Evolutionary conservation across 805 yeast genomes (phyloP).

Genomic region (Brettanomyces naardenensis): DNA sequence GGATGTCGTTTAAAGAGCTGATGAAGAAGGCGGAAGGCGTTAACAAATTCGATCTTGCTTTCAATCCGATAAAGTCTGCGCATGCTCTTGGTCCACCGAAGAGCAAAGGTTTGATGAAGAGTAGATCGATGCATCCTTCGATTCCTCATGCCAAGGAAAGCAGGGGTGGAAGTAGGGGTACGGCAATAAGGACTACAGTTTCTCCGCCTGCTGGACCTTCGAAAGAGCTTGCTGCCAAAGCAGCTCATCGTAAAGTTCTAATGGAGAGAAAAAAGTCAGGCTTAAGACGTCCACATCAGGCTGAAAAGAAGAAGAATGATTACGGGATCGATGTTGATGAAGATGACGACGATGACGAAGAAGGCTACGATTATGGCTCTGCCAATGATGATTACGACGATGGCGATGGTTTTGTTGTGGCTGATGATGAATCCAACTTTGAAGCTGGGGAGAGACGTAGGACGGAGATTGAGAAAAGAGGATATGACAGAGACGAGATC

Average conservation of each 20-base stretch:
- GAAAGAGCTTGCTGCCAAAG: not conserved
- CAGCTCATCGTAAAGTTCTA: not conserved
- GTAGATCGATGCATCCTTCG: constrained; percentile 7
- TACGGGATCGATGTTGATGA: constrained; percentile 26
- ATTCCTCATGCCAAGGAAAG: not conserved
- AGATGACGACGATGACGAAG: constrained; percentile 18
- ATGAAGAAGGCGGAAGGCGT: constrained; percentile 62
- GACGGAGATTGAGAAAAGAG: constrained; percentile 27
- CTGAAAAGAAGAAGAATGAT: constrained; percentile 11
- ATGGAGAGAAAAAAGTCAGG: not conserved
- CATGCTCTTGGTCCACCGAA: not conserved
- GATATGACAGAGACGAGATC: constrained; percentile 77
- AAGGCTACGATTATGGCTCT: constrained; percentile 7
- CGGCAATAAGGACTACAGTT: not conserved
- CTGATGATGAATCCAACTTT: constrained; percentile 40
- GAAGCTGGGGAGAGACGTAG: constrained; percentile 13
- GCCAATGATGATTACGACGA: constrained; percentile 27
- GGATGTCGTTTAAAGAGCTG: constrained; percentile 56
- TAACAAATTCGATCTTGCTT: constrained; percentile 39
- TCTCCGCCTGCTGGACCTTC: not conserved
- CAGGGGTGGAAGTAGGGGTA: too few species aligned
- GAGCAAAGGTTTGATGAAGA: constrained; percentile 37
- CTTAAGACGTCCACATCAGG: not conserved
- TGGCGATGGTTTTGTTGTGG: constrained; percentile 27
- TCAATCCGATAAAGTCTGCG: constrained; percentile 14